Evolutionary conservation across 306 rosid genomes (phyloP), one percentile per base, ranked within the genome.

Genomic region (Glycine latifolia): DNA sequence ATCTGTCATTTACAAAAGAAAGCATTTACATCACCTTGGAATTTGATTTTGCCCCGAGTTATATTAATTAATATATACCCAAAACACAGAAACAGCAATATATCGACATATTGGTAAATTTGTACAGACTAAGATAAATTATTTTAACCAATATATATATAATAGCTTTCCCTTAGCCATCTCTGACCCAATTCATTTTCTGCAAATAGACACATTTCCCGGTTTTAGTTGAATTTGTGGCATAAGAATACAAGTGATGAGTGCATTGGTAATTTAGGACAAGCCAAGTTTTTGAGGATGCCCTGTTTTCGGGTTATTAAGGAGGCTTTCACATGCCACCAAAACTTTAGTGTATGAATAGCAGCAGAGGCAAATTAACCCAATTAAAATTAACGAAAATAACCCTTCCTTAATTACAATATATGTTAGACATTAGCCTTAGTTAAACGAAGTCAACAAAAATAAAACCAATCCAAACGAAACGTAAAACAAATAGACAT

Each of bases 301-400:
- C 81, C 87, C 84, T 79, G 87, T 77, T 83, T 70, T 5, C 20
- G 31, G 61, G 61, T 7, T 65, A 43, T 16, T 71, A 80, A 15
- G 17, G 68, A 71, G 14, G 52, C 48, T 55, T 44, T 2, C 46
- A 14, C 37, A 16, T 78, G 44, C 82, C 44, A 59, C 9, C 33
- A n/a, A 47, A 75, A 16, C 39, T 46, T 11, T 37, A 54, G 3
- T 50, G 33, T 12, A 39, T 33, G 31, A 17, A 66, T 66, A 66
- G 31, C 50, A 14, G 16, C 60, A 20, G 60, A 73, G 41, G 13
- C 5, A 66, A 65, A 37, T 37, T 37, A 37, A 15, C 72, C 67
- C 15, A 56, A 70, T 67, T 56, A 39, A 56, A 67, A 17, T 41
- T 62, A 79, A 65, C 41, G 12, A 16, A 62, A 53, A 59, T 52